Percentiles rank a stretch among this genome's conserved stretches.
phyloP scores from a whole-genome alignment of 164 flowering plant species.

The Aristolochia fimbriata region DNA sequence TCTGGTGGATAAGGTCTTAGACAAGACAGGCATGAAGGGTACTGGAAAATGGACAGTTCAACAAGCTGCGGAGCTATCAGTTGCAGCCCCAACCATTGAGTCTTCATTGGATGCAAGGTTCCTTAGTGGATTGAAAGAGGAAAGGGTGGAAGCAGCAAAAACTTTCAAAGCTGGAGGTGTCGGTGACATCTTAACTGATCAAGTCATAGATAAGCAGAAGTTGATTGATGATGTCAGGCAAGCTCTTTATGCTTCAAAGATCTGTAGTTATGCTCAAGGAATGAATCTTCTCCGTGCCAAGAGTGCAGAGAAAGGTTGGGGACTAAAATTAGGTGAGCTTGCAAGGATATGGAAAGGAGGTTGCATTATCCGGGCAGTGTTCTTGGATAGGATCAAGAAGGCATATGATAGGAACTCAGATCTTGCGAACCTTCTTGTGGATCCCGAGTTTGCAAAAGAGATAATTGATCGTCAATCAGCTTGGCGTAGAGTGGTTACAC shows the following conservation, averaged over 20 bases:
- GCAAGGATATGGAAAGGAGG: constrained; percentile 87
- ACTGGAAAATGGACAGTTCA: constrained; percentile 85
- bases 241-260: constrained; percentile 70
- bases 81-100: constrained; percentile 69
- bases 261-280: constrained; percentile 76
- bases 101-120: constrained; percentile 57
- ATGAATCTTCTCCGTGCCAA: constrained; percentile 75
- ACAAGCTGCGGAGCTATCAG: constrained; percentile 72
- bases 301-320: constrained; percentile 68
- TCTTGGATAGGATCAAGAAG: constrained; percentile 62
- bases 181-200: constrained; percentile 33
- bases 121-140: constrained; percentile 65
- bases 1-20: constrained; percentile 70
- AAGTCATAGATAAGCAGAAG: constrained; percentile 41
- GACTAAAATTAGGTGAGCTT: constrained; percentile 55
- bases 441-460: constrained; percentile 67
- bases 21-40: constrained; percentile 80
- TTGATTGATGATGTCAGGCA: constrained; percentile 63
- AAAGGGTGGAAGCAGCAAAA: constrained; percentile 51
- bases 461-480: constrained; percentile 55
- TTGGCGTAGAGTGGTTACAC: constrained; percentile 63
- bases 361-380: constrained; percentile 63
- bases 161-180: constrained; percentile 45
- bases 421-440: constrained; percentile 60
- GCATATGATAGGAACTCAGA: constrained; percentile 64